These are phyloP conservation scores for Teratosphaeria destructans DNA, from an alignment of 2,329 filamentous ascomycete genomes.

Conservation along the genomic window DNA sequence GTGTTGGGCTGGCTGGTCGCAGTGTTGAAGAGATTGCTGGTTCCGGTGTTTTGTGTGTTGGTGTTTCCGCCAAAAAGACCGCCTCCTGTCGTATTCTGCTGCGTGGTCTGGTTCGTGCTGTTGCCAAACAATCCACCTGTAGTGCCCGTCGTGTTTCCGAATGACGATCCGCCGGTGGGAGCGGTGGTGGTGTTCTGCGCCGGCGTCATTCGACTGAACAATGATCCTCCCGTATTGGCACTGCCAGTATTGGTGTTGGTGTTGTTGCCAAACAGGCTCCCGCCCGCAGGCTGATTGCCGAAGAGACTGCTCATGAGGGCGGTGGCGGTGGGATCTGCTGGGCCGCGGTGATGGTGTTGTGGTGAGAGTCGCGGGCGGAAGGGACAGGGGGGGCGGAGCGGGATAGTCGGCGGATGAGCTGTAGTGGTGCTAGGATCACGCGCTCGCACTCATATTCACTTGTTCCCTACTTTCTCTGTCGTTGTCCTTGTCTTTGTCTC, in stretches of 20 bases:
- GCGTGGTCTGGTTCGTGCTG: not conserved
- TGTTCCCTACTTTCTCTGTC: not conserved
- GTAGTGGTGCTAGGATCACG: not conserved
- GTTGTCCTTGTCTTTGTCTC: not conserved
- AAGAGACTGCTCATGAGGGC: conserved; percentile 14
- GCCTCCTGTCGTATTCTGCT: not conserved
- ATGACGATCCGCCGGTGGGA: conserved; percentile 20
- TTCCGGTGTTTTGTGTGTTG: conserved; percentile 4
- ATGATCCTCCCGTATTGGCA: conserved; percentile 18
- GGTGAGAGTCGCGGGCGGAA: conserved; percentile 3
- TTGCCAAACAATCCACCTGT: not conserved
- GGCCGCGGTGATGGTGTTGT: not conserved
- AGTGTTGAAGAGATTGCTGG: conserved; percentile 5
- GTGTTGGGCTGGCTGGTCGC: conserved; percentile 3
- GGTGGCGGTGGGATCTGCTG: not conserved
- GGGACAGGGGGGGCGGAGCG: conserved; percentile 2
- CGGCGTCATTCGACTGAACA: conserved; percentile 25
- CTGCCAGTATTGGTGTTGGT: not conserved
- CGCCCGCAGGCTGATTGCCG: conserved; percentile 7
- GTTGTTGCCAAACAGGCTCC: conserved; percentile 6
- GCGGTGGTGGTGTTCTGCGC: conserved; percentile 11
- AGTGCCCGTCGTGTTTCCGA: conserved; percentile 21
- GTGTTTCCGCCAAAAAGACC: conserved; percentile 6
- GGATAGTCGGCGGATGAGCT: not conserved
- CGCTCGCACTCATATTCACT: not conserved